Conservation (phyloP, 441 rosid species). For the Erodium texanum region DNA sequence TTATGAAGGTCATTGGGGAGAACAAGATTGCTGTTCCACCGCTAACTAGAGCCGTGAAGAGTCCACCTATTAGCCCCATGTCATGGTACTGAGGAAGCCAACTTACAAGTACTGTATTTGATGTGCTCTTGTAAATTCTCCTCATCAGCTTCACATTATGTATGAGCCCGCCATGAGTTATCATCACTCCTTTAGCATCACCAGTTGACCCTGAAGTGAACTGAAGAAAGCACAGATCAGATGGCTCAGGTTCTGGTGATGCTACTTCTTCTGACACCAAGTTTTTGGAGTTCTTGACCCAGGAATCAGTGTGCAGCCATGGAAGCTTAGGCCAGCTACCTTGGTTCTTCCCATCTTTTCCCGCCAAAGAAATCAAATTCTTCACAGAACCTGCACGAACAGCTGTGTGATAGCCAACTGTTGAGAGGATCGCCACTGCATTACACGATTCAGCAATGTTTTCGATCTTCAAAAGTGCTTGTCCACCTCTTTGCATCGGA, state of each 20-base stretch:
- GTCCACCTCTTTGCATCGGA: constrained; percentile 64
- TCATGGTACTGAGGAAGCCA: constrained; percentile 85
- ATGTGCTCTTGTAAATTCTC: constrained; percentile 47
- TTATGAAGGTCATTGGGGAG: constrained; percentile 56
- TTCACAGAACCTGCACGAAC: constrained; percentile 56
- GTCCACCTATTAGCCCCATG: constrained; percentile 72
- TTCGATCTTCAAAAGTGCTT: constrained; percentile 59
- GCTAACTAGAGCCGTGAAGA: constrained; percentile 55
- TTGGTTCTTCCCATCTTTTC: constrained; percentile 28
- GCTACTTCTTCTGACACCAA: constrained; percentile 7
- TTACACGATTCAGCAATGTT: constrained; percentile 49
- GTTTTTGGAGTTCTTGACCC: constrained; percentile 40
- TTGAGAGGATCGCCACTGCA: constrained; percentile 56
- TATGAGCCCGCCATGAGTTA: constrained; percentile 56
- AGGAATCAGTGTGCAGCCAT: constrained; percentile 62
- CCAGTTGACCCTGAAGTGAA: constrained; percentile 75
- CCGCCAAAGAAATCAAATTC: constrained; percentile 34
- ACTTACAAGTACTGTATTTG: constrained; percentile 49
- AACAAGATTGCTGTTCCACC: constrained; percentile 55
- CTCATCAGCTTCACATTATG: constrained; percentile 63
- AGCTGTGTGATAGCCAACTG: constrained; percentile 45
- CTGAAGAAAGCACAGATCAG: constrained; percentile 56
- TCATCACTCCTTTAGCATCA: constrained; percentile 70
- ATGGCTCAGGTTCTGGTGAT: constrained; percentile 30
- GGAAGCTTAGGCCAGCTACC: constrained; percentile 59